Base-by-base conservation (phyloP, 495 filamentous ascomycete species). In the Aspergillus kassunensis region DNA sequence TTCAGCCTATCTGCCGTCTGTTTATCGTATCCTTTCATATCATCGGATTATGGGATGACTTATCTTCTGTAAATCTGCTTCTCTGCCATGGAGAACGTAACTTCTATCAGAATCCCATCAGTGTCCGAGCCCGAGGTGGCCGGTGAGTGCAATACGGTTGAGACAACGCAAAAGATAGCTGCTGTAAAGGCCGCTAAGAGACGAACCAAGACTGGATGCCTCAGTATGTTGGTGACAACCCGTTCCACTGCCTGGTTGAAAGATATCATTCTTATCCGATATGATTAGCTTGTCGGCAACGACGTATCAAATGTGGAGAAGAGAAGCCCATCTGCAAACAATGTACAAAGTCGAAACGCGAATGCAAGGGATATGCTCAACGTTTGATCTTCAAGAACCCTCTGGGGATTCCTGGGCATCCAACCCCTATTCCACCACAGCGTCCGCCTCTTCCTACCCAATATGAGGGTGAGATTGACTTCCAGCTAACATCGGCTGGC, bases 221-320 rank as follows among this genome's bases (percentile, higher is more conserved):
- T 98, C 53, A 98, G 89, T 93, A 80, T 63, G 37, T 40, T 9
- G 24, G 12, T 36, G 42, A 25, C 39, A 4, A 18, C n/a, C n/a
- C n/a, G n/a, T n/a, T 2, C 23, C 12, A 16, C 25, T n/a, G 19
- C 9, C 34, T 44, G 5, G 11, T 44, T 25, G 29, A 11, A 36
- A 12, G 24, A 12, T 27, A 9, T 30, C 31, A 49, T 48, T 52
- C n/a, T n/a, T 16, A 52, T 49, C 4, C 16, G 27, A 12, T 51
- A 12, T 37, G 23, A 49, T 39, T 60, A 95, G 89, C 93, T 44
- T 98, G 93, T 75, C 87, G 93, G 44, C 91, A 86, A 69, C 84
- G 93, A 16, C 88, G 93, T 42, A 97, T 98, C 66, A 98, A 98
- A 71, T 98, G 93, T 65, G 93, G 92, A 44, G 93, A 97, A 64